Percentiles rank a stretch among this genome's conserved stretches.
Conservation (phyloP, 2,329 filamentous ascomycete species). For the Bipolaris oryzae region DNA sequence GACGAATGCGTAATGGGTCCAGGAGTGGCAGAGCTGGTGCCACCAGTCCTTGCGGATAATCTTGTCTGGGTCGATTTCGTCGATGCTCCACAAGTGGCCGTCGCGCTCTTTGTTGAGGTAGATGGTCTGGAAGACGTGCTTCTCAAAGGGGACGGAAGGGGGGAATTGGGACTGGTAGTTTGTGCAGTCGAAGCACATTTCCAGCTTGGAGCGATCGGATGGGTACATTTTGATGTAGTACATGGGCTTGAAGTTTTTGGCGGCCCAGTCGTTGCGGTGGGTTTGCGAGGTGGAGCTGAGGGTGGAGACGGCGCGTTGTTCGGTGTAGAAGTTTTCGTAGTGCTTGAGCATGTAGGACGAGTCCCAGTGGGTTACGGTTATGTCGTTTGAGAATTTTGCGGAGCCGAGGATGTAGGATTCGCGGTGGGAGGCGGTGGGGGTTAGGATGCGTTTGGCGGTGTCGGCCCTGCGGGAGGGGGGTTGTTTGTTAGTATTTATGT, state of each 20-base stretch:
- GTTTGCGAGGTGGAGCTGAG: conserved; percentile 53
- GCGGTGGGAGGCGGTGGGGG: conserved; percentile 62
- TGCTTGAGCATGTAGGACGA: conserved; percentile 68
- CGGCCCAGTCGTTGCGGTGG: conserved; percentile 52
- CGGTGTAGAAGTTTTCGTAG: conserved; percentile 67
- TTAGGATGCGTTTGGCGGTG: conserved; percentile 64
- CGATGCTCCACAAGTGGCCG: conserved; percentile 63
- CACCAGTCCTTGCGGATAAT: conserved; percentile 70
- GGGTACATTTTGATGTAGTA: conserved; percentile 68
- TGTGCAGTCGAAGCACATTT: conserved; percentile 74
- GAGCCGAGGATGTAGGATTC: conserved; percentile 73
- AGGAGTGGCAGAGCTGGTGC: conserved; percentile 69
- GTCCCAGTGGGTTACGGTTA: conserved; percentile 73
- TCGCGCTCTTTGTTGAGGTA: conserved; percentile 66
- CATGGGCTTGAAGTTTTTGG: conserved; percentile 66
- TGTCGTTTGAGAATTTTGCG: conserved; percentile 72
- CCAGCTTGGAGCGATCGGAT: conserved; percentile 60
- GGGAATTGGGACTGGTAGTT: conserved; percentile 76
- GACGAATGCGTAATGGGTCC: conserved; percentile 67
- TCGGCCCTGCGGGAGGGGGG: conserved; percentile 59
- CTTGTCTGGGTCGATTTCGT: conserved; percentile 64
- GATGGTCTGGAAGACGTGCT: conserved; percentile 74
- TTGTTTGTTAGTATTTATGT: neutral
- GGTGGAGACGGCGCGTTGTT: conserved; percentile 52
- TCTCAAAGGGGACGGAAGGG: conserved; percentile 60